Evolutionary conservation across 495 filamentous ascomycete genomes (phyloP).

Genomic region (Aspergillus affinis): DNA sequence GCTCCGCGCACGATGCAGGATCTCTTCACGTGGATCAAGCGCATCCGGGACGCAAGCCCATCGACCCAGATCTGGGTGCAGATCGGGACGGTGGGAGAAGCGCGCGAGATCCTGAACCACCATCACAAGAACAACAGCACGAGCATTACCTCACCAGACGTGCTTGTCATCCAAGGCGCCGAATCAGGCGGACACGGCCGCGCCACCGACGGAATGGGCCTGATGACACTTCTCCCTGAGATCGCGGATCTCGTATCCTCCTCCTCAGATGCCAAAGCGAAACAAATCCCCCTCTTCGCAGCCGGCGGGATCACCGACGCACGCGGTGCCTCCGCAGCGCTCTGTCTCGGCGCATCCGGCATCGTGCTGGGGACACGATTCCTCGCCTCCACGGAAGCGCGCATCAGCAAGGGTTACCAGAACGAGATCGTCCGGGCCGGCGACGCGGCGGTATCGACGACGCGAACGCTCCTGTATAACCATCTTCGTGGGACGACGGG

Average conservation of each 20-base stretch:
- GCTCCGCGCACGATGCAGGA: conserved; percentile 48
- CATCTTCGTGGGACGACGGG: conserved; percentile 62
- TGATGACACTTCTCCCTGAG: conserved; percentile 60
- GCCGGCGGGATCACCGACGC: conserved; percentile 74
- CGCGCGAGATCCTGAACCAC: conserved; percentile 39
- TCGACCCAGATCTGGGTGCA: conserved; percentile 62
- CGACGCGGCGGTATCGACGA: conserved; percentile 65
- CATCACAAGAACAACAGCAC: no score
- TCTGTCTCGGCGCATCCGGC: conserved; percentile 66
- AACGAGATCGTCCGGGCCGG: conserved; percentile 57
- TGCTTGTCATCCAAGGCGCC: conserved; percentile 68
- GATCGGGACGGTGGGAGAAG: conserved; percentile 56
- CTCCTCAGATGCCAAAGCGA: background rate
- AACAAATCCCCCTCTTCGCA: conserved; percentile 59
- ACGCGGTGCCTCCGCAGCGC: conserved; percentile 60
- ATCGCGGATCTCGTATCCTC: conserved; percentile 52
- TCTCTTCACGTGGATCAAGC: conserved; percentile 58
- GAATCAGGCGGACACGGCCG: conserved; percentile 78
- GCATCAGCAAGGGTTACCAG: conserved; percentile 58
- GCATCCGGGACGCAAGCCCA: conserved; percentile 43
- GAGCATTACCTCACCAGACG: conserved; percentile 52
- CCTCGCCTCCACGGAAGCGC: conserved; percentile 63
- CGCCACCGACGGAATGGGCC: conserved; percentile 51
- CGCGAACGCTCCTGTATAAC: conserved; percentile 70
- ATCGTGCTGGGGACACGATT: conserved; percentile 72